Base-by-base conservation (phyloP, 345 rosid species). In the Aethionema arabicum region DNA sequence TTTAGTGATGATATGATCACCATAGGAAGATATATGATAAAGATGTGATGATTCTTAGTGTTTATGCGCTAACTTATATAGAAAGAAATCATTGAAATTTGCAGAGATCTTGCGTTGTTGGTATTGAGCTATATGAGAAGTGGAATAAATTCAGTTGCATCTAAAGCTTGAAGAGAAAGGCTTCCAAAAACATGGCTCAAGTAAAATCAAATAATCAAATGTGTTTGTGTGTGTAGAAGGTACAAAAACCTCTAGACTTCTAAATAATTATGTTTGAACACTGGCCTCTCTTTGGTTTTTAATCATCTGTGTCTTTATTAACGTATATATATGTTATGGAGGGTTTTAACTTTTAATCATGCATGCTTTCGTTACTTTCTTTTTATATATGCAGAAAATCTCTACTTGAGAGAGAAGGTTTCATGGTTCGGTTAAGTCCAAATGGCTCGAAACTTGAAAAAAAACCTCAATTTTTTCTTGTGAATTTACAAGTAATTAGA, bases 201-300 rank as follows among this genome's bases (percentile, higher is more conserved):
- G 76, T 71, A 78, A 68, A 83, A 75, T n/a, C 85, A 81, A 68
- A 84, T 79, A 68, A 72, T 44, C 59, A 85, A 67, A 74, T 70
- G 72, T 73, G 27, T 21, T 2, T 21, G 27, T 21, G 1, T 21
- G 27, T 21, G 27, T 21, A 21, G 27, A 21, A 21, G 27, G 1
- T 21, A 21, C 27, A 21, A 21, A 21, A 21, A 21, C 27, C 27
- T 21, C 27, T 21, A 21, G 27, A 21, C 27, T 21, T 21, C 27
- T 21, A 21, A 21, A 21, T 21, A 21, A 21, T 21, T 21, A 21
- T 21, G 27, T 21, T 21, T 21, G 27, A 21, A 21, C 27, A 21
- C n/a, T n/a, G n/a, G n/a, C 27, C 27, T 21, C 27, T 21, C 27
- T 21, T 21, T 21, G 2, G 27, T 21, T 21, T 21, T 21, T 21